Percentiles rank a stretch among this genome's conserved stretches.
Evolutionary conservation across 192 early-diverging fungal species (phyloP).

Genomic region (Backusella tarrabulga): DNA sequence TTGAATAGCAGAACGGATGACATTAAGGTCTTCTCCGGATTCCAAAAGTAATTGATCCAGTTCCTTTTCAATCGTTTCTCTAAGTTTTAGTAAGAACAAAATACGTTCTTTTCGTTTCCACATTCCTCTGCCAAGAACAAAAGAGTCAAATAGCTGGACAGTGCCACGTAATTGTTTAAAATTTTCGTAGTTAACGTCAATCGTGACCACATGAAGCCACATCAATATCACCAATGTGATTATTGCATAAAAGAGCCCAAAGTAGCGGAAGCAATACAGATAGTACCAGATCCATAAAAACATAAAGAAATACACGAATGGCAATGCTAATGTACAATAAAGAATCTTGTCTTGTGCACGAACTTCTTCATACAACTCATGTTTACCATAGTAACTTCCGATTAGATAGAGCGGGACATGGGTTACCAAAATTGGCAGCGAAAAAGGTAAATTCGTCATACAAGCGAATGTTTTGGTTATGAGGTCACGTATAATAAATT

Average conservation of each 20-base stretch:
- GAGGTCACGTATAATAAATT: constrained; percentile 8
- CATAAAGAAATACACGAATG: constrained; percentile 28
- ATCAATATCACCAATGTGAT: constrained; percentile 28
- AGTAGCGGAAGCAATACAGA: constrained; percentile 29
- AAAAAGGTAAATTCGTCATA: constrained; percentile 36
- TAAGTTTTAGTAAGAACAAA: constrained; percentile 20
- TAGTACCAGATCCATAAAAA: constrained; percentile 39
- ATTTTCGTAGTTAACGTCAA: constrained; percentile 33
- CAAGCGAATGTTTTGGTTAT: constrained; percentile 16
- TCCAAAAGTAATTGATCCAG: background rate
- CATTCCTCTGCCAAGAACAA: constrained; percentile 37
- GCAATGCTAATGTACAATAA: constrained; percentile 29
- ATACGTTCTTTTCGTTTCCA: constrained; percentile 29
- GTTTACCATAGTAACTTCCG: constrained; percentile 34
- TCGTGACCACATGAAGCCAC: constrained; percentile 42
- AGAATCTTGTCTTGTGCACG: constrained; percentile 47
- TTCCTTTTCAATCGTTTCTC: constrained; percentile 4
- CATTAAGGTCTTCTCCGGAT: background rate
- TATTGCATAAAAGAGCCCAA: constrained; percentile 32
- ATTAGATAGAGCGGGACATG: constrained; percentile 42
- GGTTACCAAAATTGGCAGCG: constrained; percentile 35
- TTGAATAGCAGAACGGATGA: background rate
- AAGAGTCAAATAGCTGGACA: constrained; percentile 35
- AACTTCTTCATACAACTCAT: constrained; percentile 40
- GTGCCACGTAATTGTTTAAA: constrained; percentile 33